Base-by-base conservation (phyloP, 768 basidiomycete species). In the Ramaria rubella region DNA sequence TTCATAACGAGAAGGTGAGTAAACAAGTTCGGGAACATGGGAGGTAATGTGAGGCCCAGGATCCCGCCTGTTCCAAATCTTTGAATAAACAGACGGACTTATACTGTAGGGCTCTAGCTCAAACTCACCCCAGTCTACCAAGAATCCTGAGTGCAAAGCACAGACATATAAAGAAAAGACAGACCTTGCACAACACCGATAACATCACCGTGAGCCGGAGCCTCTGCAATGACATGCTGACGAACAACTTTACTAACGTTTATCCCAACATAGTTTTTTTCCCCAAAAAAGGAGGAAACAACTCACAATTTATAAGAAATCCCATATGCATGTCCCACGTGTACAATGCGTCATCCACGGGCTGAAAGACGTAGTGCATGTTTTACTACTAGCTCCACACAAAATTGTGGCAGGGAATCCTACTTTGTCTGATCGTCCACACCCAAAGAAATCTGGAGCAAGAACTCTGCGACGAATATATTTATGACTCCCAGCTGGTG, bases 401-500 rank as follows among this genome's bases (percentile, higher is more conserved):
- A n/a, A n/a, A n/a, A n/a, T n/a, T n/a, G n/a, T n/a, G n/a, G n/a
- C n/a, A n/a, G n/a, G n/a, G n/a, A n/a, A n/a, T n/a, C 49, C 17
- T 36, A 57, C 56, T 40, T 57, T 57, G 27, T 57, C 56, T 33
- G 48, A 49, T 36, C 56, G 49, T 17, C 56, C 56, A 52, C 17
- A 57, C 15, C 56, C 56, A 36, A 57, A 34, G 21, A 45, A 52
- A 34, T 57, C 56, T 7, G 56, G 56, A 15, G 49, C 56, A 19
- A 57, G 30, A 52, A 57, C 29, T 19, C 56, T 29, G 17, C 56
- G 34, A n/a, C 49, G 49, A 30, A 57, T 34, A 33, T 57, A 57
- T 52, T 51, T 51, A 11, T 42, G 9, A 17, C 14, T 5, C 30
- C 19, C 36, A 11, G 27, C 21, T 30, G 56, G 27, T 7, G 48